Evolutionary conservation across 768 basidiomycete genomes (phyloP), one percentile per base, ranked within the genome.

Genomic region (Pleurotus ostreatus): DNA sequence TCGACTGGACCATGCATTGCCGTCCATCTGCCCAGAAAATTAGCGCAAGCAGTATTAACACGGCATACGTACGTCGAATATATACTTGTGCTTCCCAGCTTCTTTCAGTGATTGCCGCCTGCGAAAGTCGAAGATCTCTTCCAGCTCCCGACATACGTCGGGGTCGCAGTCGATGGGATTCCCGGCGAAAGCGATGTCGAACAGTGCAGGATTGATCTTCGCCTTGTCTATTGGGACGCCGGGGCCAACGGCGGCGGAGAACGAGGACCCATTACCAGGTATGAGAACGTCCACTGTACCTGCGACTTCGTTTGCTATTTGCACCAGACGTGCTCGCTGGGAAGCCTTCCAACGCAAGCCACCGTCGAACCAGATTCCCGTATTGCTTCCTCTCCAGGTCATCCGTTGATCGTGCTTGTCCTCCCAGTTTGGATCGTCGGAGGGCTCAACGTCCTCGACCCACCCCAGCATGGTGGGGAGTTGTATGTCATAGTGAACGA

Each of bases 361-460:
- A 1, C 65, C 57, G n/a, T 69, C 61, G 37, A 74, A 71, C 54
- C 60, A 66, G 20, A 78, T 82, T 8, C 86, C 86, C 0, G 86
- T 87, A 20, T 78, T 85, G 38, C 78, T 79, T 4, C 86, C 86
- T 30, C 86, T 72, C 86, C 86, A 88, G 23, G 75, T 70, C 39
- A 86, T 37, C 20, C 74, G 66, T 47, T 82, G 77, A 62, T 83
- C 75, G 1, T 66, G 44, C 67, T 84, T 88, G 39, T 74, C 67
- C 7, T 81, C 78, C 85, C 85, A 88, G 0, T 71, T 72, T 13
- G 81, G 74, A 63, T 86, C 80, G 61, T 82, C 74, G 1, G 61
- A 63, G 3, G 68, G 60, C 2, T 63, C 57, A 3, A 67, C 54
- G 8, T 71, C 71, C 2, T 65, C 70, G 0, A 68, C 51, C 76